These are phyloP conservation scores for Hygrophorus pudorinus DNA, from an alignment of 768 basidiomycete genomes.

Conservation along the genomic window DNA sequence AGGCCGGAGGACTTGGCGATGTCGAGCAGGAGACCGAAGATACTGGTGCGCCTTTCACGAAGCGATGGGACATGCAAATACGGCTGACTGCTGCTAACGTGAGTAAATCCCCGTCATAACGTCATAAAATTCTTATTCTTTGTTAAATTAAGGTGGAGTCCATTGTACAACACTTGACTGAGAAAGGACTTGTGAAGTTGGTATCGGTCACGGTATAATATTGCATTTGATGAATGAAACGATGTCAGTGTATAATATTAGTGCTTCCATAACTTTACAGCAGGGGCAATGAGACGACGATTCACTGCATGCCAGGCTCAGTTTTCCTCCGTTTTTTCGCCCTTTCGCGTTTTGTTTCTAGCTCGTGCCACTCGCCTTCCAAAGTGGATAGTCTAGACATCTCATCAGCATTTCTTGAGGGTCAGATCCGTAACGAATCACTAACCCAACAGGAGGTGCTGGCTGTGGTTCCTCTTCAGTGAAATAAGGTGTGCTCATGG, in stretches of 20 bases:
- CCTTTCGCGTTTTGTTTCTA: constrained; percentile 89
- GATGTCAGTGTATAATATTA: constrained; percentile 12
- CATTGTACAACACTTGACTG: constrained; percentile 73
- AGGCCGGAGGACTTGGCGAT: constrained; percentile 88
- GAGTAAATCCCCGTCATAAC: constrained; percentile 16
- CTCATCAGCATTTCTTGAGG: constrained; percentile 2
- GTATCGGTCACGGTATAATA: constrained; percentile 9
- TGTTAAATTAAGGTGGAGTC: constrained; percentile 76
- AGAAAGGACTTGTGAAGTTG: constrained; percentile 53
- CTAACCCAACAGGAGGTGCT: constrained; percentile 70
- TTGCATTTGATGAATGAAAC: constrained; percentile 1
- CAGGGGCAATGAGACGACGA: constrained; percentile 7
- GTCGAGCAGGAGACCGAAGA: constrained; percentile 74
- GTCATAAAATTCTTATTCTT: constrained; percentile 2
- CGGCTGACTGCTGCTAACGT: constrained; percentile 83
- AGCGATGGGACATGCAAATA: constrained; percentile 94
- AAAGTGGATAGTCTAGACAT: constrained; percentile 56
- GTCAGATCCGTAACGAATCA: constrained; percentile 12
- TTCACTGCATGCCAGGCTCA: constrained; percentile 35
- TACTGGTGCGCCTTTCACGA: constrained; percentile 82
- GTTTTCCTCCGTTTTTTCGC: constrained; percentile 69
- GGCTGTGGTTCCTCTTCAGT: constrained; percentile 65
- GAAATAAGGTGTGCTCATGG: constrained; percentile 81
- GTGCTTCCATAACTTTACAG: constrained; percentile 20
- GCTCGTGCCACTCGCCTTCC: constrained; percentile 97